These are phyloP conservation scores for Vanderwaltozyma tropicalis DNA, from an alignment of 805 yeast genomes.

Conservation along the genomic window DNA sequence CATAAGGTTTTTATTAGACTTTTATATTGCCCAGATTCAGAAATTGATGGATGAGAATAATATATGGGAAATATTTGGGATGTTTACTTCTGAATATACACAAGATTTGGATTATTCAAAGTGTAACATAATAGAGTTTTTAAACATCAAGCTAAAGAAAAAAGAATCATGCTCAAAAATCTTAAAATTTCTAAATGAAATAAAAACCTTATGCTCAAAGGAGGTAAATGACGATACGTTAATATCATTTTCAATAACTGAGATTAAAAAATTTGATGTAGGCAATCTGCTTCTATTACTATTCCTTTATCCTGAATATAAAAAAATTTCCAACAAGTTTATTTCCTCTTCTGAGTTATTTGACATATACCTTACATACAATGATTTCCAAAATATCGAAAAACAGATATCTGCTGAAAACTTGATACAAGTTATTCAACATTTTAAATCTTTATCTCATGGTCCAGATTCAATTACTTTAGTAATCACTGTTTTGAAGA, in stretches of 20 bases:
- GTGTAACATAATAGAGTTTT: conserved; percentile 10
- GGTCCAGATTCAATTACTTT: conserved; percentile 6
- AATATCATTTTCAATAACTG: conserved; percentile 1
- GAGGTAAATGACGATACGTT: neutral
- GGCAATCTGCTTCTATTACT: conserved; percentile 10
- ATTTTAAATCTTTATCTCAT: conserved; percentile 9
- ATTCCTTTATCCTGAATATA: conserved; percentile 5
- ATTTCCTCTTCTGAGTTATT: conserved; percentile 6
- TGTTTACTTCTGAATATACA: conserved; percentile 13
- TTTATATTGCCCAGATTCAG: conserved; percentile 17
- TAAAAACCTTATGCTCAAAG: neutral
- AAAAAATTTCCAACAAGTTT: conserved; percentile 1
- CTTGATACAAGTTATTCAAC: conserved; percentile 11
- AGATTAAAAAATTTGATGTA: conserved; percentile 14
- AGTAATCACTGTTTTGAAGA: conserved; percentile 9
- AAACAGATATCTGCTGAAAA: conserved; percentile 5
- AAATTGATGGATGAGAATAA: conserved; percentile 9
- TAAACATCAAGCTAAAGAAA: conserved; percentile 13
- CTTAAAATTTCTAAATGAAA: conserved; percentile 5
- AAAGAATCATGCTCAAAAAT: conserved; percentile 5
- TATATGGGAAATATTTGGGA: conserved; percentile 12
- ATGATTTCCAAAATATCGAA: conserved; percentile 22
- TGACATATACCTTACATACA: conserved; percentile 11
- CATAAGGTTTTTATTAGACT: conserved; percentile 16
- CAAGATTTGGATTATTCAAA: conserved; percentile 19